Evolutionary conservation across 2,329 filamentous ascomycete species (phyloP).

Genomic region (Epichloe sibirici): DNA sequence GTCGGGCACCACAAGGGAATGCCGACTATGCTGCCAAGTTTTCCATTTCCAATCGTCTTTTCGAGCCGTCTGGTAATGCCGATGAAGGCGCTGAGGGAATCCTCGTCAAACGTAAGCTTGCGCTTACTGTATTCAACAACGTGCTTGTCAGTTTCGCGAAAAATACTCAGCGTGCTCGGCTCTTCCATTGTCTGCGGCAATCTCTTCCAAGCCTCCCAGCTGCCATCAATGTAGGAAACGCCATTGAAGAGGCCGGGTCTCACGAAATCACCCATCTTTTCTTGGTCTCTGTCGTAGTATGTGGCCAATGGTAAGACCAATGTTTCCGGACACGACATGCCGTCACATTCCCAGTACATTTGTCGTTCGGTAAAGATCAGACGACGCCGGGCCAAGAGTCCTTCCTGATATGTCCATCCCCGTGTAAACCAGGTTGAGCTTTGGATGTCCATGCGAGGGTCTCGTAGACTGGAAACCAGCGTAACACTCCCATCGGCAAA

Average conservation of each 20-base stretch:
- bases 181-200: slow-evolving; percentile 16
- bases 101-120: slow-evolving; percentile 17
- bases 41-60: slow-evolving; percentile 17
- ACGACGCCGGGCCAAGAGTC: slow-evolving; percentile 22
- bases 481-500: slow-evolving; percentile 20
- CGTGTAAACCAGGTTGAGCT: slow-evolving; percentile 22
- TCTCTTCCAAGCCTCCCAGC: slow-evolving; percentile 24
- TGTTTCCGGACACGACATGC: slow-evolving; percentile 25
- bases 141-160: slow-evolving; percentile 22
- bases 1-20: slow-evolving; percentile 19
- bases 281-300: slow-evolving; percentile 21
- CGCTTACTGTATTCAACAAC: slow-evolving; percentile 20
- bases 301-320: slow-evolving; percentile 19
- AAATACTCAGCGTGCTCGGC: slow-evolving; percentile 23
- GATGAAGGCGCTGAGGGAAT: slow-evolving; percentile 21
- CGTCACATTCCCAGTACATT: slow-evolving; percentile 28
- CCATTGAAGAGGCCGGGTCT: slow-evolving; percentile 23
- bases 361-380: slow-evolving; percentile 27
- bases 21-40: slow-evolving; percentile 19
- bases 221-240: slow-evolving; percentile 22
- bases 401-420: slow-evolving; percentile 29
- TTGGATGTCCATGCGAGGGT: slow-evolving; percentile 18
- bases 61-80: slow-evolving; percentile 20
- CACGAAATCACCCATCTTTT: slow-evolving; percentile 24
- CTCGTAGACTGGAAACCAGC: slow-evolving; percentile 20